phyloP scores from a whole-genome alignment of 257 asterid genomes.

The Primulina tabacum region DNA sequence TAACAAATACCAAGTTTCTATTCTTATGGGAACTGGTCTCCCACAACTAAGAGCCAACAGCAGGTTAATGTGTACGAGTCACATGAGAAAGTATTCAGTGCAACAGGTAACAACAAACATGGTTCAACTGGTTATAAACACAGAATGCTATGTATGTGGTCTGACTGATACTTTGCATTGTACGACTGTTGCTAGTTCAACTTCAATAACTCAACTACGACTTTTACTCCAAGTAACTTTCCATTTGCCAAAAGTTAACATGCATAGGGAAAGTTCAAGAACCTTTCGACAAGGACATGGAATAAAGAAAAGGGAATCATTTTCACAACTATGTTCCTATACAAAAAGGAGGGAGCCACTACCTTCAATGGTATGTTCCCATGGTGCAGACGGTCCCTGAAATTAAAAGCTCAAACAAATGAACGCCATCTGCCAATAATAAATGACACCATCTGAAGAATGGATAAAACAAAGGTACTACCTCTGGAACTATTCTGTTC shows the following conservation, averaged over 20 bases:
- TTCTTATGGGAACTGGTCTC: no score
- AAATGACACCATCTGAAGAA: constrained; percentile 17
- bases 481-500: constrained; percentile 89
- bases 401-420: constrained; percentile 28
- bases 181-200: constrained; percentile 10
- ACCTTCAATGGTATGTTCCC: constrained; percentile 97
- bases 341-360: constrained; percentile 5
- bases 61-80: neutral
- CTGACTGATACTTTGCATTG: constrained; percentile 7
- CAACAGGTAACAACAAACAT: neutral
- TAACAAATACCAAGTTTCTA: no score
- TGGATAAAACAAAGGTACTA: constrained; percentile 28
- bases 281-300: constrained; percentile 2
- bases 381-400: constrained; percentile 90
- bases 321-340: constrained; percentile 8
- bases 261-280: neutral
- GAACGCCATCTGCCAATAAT: constrained; percentile 21
- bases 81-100: neutral
- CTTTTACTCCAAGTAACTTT: constrained; percentile 3
- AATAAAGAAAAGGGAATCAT: neutral
- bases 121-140: constrained; percentile 6
- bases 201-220: constrained; percentile 9
- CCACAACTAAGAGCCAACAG: no score
- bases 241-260: neutral
- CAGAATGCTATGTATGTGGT: neutral